A percentile compares a stretch with the other conserved stretches of the same genome.
These are phyloP conservation scores for Eucalyptus paniculata DNA, from an alignment of 345 rosid genomes.

Conservation along the genomic window DNA sequence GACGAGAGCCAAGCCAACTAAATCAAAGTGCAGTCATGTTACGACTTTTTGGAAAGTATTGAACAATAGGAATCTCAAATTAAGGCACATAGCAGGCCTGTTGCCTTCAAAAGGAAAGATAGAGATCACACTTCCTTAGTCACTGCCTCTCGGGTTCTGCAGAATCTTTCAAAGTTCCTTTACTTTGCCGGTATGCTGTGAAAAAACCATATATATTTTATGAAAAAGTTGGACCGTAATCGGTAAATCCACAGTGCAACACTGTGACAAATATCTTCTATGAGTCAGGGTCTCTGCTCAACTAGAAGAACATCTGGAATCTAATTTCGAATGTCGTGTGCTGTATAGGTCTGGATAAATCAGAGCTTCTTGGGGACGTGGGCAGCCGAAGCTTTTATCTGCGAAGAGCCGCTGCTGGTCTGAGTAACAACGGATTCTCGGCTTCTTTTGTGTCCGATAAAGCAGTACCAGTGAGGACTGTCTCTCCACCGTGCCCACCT, in stretches of 20 bases:
- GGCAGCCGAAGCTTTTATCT: conserved; percentile 78
- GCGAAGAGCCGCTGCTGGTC: conserved; percentile 24
- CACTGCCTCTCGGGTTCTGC: not conserved
- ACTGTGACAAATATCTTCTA: not conserved
- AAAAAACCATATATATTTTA: not conserved
- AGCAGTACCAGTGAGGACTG: not conserved
- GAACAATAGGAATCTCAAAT: not conserved
- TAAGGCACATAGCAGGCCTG: not conserved
- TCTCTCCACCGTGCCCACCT: conserved; percentile 6
- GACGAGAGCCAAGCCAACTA: not conserved
- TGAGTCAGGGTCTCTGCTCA: not conserved
- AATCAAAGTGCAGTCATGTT: not conserved
- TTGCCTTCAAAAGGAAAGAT: not conserved
- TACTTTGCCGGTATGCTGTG: not conserved
- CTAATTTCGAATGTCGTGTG: not conserved
- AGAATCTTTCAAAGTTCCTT: not conserved
- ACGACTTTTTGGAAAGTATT: not conserved
- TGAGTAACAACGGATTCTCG: not conserved
- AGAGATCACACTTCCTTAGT: not conserved
- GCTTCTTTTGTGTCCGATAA: conserved; percentile 1
- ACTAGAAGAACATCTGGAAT: not conserved
- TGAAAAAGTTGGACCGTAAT: not conserved
- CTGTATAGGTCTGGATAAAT: conserved; percentile 49
- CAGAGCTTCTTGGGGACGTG: conserved; percentile 44
- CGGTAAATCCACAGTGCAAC: not conserved